A percentile compares a stretch with the other conserved stretches of the same genome.
Evolutionary conservation across 2,329 filamentous ascomycete genomes (phyloP).

Genomic region (Coniochaeta ligniaria): DNA sequence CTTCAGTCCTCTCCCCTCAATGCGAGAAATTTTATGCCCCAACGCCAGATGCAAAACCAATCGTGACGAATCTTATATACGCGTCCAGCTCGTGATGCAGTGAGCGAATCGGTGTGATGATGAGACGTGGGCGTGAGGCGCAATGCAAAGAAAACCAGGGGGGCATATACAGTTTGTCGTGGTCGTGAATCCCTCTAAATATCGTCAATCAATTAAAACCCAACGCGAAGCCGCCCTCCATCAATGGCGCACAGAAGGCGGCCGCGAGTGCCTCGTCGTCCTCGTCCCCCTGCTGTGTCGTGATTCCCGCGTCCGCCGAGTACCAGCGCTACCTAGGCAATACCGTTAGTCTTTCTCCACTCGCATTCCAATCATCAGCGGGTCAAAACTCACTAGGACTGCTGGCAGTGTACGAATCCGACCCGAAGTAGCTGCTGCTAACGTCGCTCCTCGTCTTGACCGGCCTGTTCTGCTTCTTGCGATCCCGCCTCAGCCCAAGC

Average conservation of each 20-base stretch:
- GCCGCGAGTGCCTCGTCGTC: background rate
- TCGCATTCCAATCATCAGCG: background rate
- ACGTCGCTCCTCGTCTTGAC: constrained; percentile 33
- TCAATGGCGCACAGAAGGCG: background rate
- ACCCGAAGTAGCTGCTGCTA: constrained; percentile 44
- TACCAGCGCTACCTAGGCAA: background rate
- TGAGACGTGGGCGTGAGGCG: background rate
- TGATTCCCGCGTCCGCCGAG: background rate
- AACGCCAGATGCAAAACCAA: background rate
- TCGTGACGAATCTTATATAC: background rate
- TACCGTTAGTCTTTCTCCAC: background rate
- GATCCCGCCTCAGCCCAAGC: constrained; percentile 44
- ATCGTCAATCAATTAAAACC: background rate
- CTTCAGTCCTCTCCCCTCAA: too few species aligned
- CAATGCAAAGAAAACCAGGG: background rate
- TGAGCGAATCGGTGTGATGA: background rate
- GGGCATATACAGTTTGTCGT: background rate
- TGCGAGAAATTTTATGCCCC: background rate
- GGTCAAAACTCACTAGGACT: constrained; percentile 41
- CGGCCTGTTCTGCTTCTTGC: constrained; percentile 35
- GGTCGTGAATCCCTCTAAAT: background rate
- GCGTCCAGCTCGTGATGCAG: background rate
- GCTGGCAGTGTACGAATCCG: constrained; percentile 42
- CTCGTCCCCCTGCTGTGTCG: constrained; percentile 1
- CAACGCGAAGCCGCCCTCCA: background rate